These are phyloP conservation scores for Hypomyces perniciosus DNA, from an alignment of 2,329 filamentous ascomycete genomes.

Conservation along the genomic window DNA sequence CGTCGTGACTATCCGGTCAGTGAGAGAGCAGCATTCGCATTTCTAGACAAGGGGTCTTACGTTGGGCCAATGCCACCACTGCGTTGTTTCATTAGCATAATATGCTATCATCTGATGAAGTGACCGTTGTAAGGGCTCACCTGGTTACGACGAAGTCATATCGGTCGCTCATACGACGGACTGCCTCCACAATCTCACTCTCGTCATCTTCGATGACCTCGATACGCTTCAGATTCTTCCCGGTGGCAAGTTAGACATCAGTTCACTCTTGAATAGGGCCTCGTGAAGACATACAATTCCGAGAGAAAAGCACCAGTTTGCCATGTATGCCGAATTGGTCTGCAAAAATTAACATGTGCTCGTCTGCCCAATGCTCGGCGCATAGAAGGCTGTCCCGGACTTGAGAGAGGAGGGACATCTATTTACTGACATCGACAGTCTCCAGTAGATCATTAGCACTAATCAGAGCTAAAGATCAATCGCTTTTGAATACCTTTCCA, in stretches of 20 bases:
- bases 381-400: background rate
- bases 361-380: too few species aligned
- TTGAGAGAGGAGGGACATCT: background rate
- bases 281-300: conserved; percentile 45
- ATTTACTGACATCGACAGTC: conserved; percentile 32
- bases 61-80: conserved; percentile 93
- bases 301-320: conserved; percentile 58
- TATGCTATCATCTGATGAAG: background rate
- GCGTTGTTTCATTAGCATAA: background rate
- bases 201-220: conserved; percentile 95
- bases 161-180: conserved; percentile 74
- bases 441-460: conserved; percentile 11
- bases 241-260: background rate
- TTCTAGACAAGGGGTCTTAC: conserved; percentile 42
- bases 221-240: conserved; percentile 67
- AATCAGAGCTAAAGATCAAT: background rate
- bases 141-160: conserved; percentile 95
- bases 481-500: conserved; percentile 64
- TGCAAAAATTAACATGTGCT: conserved; percentile 25
- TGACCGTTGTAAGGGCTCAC: conserved; percentile 25
- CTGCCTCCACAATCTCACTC: conserved; percentile 80
- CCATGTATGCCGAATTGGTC: conserved; percentile 60
- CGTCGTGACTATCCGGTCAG: conserved; percentile 66
- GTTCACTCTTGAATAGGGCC: too few species aligned
- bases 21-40: background rate